phyloP scores from a whole-genome alignment of 345 rosid genomes.

The Reutealis trisperma region DNA sequence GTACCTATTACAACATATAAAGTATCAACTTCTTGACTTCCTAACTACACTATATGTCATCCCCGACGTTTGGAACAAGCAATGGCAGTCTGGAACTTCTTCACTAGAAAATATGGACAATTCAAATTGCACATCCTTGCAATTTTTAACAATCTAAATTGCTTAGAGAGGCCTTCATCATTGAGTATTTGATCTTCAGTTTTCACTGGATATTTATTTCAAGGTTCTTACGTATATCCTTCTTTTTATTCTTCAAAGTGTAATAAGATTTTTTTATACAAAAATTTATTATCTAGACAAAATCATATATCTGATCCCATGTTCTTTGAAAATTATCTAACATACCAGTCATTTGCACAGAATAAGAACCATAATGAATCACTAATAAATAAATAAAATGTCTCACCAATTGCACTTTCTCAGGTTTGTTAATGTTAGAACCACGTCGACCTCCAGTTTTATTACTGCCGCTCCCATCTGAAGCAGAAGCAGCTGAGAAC shows the following conservation, averaged over 20 bases:
- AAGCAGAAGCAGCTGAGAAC: constrained; percentile 76
- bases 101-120: neutral
- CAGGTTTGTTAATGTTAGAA: constrained; percentile 79
- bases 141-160: neutral
- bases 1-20: neutral
- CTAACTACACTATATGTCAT: neutral
- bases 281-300: neutral
- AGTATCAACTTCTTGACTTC: neutral
- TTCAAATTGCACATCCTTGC: neutral
- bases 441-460: constrained; percentile 80
- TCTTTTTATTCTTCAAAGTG: neutral
- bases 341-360: neutral
- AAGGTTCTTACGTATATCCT: neutral
- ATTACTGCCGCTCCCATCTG: constrained; percentile 55
- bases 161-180: neutral
- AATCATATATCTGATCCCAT: neutral
- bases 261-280: neutral
- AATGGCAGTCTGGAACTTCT: neutral
- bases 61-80: neutral
- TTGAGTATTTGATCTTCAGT: neutral
- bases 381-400: constrained; percentile 1
- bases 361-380: neutral
- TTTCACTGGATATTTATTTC: neutral
- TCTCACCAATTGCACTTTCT: constrained; percentile 90
- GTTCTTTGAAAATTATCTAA: neutral